Percentiles rank a stretch among this genome's conserved stretches.
Evolutionary conservation across 805 yeast genomes (phyloP).

Genomic region (Yamadazyma takamatsuzukensis): DNA sequence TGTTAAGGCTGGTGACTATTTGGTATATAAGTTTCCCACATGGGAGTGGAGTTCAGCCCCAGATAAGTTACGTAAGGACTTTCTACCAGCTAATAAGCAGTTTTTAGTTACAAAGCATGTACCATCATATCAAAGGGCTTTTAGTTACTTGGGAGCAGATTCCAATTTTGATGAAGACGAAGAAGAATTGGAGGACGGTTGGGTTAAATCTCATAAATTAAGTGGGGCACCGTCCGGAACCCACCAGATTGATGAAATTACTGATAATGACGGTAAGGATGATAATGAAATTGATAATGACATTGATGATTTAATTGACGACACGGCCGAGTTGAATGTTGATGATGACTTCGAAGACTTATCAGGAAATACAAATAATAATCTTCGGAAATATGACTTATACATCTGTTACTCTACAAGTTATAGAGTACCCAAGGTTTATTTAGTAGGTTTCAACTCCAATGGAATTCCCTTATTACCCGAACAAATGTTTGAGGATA

Average conservation of each 20-base stretch:
- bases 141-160: constrained; percentile 45
- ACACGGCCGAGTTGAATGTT: constrained; percentile 35
- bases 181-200: constrained; percentile 51
- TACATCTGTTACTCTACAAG: constrained; percentile 92
- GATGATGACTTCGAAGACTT: constrained; percentile 29
- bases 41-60: constrained; percentile 76
- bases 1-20: constrained; percentile 89
- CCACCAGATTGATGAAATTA: constrained; percentile 9
- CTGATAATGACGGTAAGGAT: constrained; percentile 43
- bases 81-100: constrained; percentile 84
- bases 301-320: constrained; percentile 45
- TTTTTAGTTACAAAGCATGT: constrained; percentile 85
- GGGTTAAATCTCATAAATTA: constrained; percentile 50
- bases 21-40: constrained; percentile 89
- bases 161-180: constrained; percentile 32
- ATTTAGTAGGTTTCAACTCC: constrained; percentile 78
- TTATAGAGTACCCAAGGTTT: constrained; percentile 93
- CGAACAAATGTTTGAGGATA: constrained; percentile 90
- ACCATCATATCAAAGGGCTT: constrained; percentile 76
- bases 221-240: constrained; percentile 22
- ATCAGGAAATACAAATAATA: constrained; percentile 20
- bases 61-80: constrained; percentile 46
- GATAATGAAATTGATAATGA: constrained; percentile 22
- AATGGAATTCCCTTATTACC: constrained; percentile 87
- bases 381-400: constrained; percentile 74